These are phyloP conservation scores for Pisolithus sp. DNA, from an alignment of 768 basidiomycete genomes.

Conservation along the genomic window DNA sequence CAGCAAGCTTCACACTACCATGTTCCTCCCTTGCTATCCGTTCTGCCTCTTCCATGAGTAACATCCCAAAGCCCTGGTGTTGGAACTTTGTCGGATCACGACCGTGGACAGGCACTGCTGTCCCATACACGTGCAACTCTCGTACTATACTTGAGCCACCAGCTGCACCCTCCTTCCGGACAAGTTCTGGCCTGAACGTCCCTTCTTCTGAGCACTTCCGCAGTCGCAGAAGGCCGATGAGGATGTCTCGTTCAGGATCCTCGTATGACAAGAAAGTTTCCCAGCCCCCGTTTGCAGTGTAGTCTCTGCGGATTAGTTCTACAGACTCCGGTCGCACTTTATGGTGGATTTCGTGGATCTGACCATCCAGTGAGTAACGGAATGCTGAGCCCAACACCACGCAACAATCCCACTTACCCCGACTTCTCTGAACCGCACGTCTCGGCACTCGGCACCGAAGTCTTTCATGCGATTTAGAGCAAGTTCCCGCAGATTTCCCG, in stretches of 20 bases:
- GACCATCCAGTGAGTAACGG: conserved; percentile 4
- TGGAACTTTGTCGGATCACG: conserved; percentile 98
- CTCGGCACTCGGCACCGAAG: conserved; percentile 95
- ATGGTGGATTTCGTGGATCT: conserved; percentile 99
- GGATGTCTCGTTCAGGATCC: conserved; percentile 94
- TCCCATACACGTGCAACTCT: conserved; percentile 96
- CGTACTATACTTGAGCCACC: conserved; percentile 89
- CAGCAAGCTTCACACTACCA: conserved; percentile 91
- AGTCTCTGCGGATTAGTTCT: conserved; percentile 92
- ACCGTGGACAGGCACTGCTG: conserved; percentile 94
- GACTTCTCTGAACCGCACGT: conserved; percentile 96
- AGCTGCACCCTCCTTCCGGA: conserved; percentile 58
- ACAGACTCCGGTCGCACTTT: conserved; percentile 94
- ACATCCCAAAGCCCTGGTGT: conserved; percentile 92
- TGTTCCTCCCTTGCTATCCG: conserved; percentile 97
- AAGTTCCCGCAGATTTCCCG: conserved; percentile 92
- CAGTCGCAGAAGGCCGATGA: conserved; percentile 86
- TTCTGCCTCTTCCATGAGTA: conserved; percentile 99
- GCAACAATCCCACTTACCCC: conserved; percentile 55
- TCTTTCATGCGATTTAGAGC: conserved; percentile 98
- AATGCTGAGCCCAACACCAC: background rate
- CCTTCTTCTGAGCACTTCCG: conserved; percentile 96
- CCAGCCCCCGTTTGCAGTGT: conserved; percentile 97
- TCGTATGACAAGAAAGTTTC: conserved; percentile 99
- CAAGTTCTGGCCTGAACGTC: conserved; percentile 91